Evolutionary conservation across 1,284 basidiomycete species (phyloP), one percentile per base, ranked within the genome.

Genomic region (Fistulina hepatica): DNA sequence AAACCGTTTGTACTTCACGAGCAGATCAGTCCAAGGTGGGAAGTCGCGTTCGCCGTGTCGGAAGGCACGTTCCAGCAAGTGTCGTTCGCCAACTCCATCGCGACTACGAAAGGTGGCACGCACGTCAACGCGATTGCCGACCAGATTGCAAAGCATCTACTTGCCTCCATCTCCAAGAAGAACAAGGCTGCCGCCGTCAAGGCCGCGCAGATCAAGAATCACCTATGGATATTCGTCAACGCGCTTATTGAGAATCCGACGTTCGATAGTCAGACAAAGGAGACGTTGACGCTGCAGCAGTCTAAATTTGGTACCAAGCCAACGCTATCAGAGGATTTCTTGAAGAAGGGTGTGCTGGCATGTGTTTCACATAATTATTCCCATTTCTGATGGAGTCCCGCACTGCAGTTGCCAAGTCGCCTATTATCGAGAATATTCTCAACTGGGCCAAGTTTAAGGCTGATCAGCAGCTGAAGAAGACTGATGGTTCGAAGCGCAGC

Each of bases 191-290:
- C 91, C 7, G 73, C 83, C 1, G 83, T 98, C 52, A 97, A 97
- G 61, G 73, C 89, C 9, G 76, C 80, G 43, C 91, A 97, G 61
- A 82, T 98, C 63, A 94, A 90, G 67, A 93, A 86, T 55, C 93
- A 99, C 56, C 91, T 98, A 76, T 95, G 91, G 91, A 74, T 99
- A 44, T 99, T 98, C 55, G 84, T 99, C 57, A 98, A 98, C 54
- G 81, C 89, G 16, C 69, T 97, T 46, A 85, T 98, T 46, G 93
- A 97, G 64, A 99, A 99, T 56, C 94, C 95, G 7, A 90, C 93
- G 1, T 99, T 99, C 61, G 94, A 99, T 69, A 93, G 91, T 65
- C 95, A 99, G 62, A 98, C 95, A 33, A 99, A 99, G 66, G 95
- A 99, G 61, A 89, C 82, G 6, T 64, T 98, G 48, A 98, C 93